Evolutionary conservation across 2,329 filamentous ascomycete genomes (phyloP).

Genomic region (Rhynchosporium secalis): DNA sequence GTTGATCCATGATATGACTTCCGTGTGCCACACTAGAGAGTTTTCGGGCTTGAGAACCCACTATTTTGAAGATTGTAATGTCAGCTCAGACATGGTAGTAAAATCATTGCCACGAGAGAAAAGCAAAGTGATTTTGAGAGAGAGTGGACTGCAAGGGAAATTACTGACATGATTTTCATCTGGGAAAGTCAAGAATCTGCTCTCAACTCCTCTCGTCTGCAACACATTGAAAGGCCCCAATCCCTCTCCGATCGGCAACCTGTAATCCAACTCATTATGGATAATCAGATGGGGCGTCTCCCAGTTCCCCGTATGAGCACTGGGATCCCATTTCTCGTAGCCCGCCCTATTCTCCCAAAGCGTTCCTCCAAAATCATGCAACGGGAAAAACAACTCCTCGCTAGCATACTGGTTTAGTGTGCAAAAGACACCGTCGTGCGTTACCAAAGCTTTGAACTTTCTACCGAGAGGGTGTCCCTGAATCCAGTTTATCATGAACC

Average conservation of each 20-base stretch:
- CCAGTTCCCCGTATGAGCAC: slow-evolving; percentile 50
- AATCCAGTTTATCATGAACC: slow-evolving; percentile 84
- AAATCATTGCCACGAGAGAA: too few relatives aligned
- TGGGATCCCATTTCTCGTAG: slow-evolving; percentile 71
- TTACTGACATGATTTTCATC: slow-evolving; percentile 62
- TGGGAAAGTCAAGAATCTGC: slow-evolving; percentile 64
- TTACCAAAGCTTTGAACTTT: slow-evolving; percentile 84
- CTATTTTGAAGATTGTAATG: slow-evolving; percentile 40
- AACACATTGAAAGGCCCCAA: slow-evolving; percentile 64
- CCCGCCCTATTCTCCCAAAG: slow-evolving; percentile 56
- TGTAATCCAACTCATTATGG: slow-evolving; percentile 87
- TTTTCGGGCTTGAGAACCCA: slow-evolving; percentile 94
- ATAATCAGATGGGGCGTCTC: slow-evolving; percentile 85
- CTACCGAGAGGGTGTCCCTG: slow-evolving; percentile 82
- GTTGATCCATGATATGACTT: slow-evolving; percentile 78
- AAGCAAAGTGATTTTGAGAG: too few relatives aligned
- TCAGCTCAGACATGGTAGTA: too few relatives aligned
- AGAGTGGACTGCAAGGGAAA: background rate
- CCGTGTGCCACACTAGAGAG: slow-evolving; percentile 82
- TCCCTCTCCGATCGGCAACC: slow-evolving; percentile 80
- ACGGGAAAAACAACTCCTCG: slow-evolving; percentile 70
- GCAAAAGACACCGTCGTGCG: slow-evolving; percentile 83
- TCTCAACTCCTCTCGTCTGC: slow-evolving; percentile 61
- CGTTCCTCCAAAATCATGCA: slow-evolving; percentile 64
- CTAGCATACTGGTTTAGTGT: slow-evolving; percentile 64